Percentiles rank a stretch among this genome's conserved stretches.
These are phyloP conservation scores for Xanthoparmelia taractica DNA, from an alignment of 495 filamentous ascomycete species.

Conservation along the genomic window DNA sequence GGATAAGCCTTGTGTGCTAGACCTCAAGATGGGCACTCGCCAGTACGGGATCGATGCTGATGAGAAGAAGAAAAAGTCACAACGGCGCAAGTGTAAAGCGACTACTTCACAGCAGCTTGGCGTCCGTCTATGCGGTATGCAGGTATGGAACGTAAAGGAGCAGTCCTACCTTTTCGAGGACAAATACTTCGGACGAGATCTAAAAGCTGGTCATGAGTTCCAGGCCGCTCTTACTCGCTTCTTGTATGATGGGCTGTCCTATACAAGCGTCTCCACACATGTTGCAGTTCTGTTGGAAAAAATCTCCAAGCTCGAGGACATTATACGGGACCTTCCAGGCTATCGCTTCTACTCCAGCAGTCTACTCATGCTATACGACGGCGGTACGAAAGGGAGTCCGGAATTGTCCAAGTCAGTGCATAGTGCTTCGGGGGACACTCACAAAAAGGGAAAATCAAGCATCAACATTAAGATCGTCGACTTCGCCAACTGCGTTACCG, in stretches of 20 bases:
- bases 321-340: constrained; percentile 67
- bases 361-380: constrained; percentile 89
- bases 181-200: constrained; percentile 89
- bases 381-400: constrained; percentile 39
- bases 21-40: constrained; percentile 98
- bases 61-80: constrained; percentile 86
- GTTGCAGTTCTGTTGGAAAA: constrained; percentile 84
- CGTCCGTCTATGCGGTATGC: constrained; percentile 90
- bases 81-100: constrained; percentile 81
- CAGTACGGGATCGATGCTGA: constrained; percentile 94
- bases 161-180: constrained; percentile 84
- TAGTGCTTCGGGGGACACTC: constrained; percentile 24
- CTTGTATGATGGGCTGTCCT: constrained; percentile 81
- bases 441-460: constrained; percentile 35
- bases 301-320: constrained; percentile 68
- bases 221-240: constrained; percentile 82
- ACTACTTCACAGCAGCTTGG: constrained; percentile 90
- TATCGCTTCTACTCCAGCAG: constrained; percentile 97
- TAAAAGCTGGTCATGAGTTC: constrained; percentile 86
- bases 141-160: constrained; percentile 83
- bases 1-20: constrained; percentile 91
- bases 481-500: constrained; percentile 94
- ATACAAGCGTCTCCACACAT: constrained; percentile 67
- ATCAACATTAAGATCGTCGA: constrained; percentile 96
- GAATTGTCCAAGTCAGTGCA: constrained; percentile 2